Base-by-base conservation (phyloP, 1,284 basidiomycete species). In the Singerocomus rubriflavus region DNA sequence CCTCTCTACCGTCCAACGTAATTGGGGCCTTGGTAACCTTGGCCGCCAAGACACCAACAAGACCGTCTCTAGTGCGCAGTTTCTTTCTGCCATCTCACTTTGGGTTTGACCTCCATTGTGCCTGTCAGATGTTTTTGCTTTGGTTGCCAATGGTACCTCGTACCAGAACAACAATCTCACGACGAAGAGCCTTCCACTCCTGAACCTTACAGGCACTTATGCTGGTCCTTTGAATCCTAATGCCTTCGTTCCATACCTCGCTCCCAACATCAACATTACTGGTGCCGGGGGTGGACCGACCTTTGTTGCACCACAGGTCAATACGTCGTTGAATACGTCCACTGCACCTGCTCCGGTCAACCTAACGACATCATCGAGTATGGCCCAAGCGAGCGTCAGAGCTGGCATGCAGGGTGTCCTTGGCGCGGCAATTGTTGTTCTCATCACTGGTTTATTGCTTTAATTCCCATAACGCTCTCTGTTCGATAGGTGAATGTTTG, bases 11-110 rank as follows among this genome's bases (percentile, higher is more conserved):
- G 75, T 84, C 29, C 65, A 87, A 69, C 75, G 76, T 39, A 88
- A 88, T 71, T 88, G 85, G 82, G 69, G 68, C 14, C 76, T 86
- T 21, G 74, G 75, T 38, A 78, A 76, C 12, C 78, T 85, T 33
- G 83, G 84, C 17, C 77, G 83, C 37, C 72, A 75, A 33, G 83
- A 85, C 60, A 71, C 72, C 38, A 80, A 80, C 68, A 65, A 68
- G 65, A 68, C 65, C 2, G 17, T 69, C 33, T 17, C 60, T 27
- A 70, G 68, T 66, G 12, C 32, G 67, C 11, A 34, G 8, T 12
- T 14, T 50, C 32, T 12, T 5, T 6, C 16, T 25, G 2, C 4
- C 16, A 10, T 32, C 4, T 21, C 17, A 9, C 13, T 6, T 17
- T 21, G 27, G 26, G 16, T 17, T 36, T 51, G 11, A 54, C 36